Evolutionary conservation across 192 early-diverging fungal genomes (phyloP), one percentile per base, ranked within the genome.

Genomic region (Backusella sp.): DNA sequence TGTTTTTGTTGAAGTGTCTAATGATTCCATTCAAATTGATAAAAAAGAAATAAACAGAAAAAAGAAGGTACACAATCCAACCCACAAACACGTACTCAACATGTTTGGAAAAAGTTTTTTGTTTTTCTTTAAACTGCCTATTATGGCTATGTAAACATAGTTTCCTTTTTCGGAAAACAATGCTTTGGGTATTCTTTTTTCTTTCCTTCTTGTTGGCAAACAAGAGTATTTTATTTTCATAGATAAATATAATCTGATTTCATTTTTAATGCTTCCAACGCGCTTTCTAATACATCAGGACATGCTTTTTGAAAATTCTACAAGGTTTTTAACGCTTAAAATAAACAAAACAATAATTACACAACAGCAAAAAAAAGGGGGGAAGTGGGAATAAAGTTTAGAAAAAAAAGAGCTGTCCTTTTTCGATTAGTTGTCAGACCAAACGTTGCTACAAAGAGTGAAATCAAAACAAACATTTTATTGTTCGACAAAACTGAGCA

Each of bases 391-490:
- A 62, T 62, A 28, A 28, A 62, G 23, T 62, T 62, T 62, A 62
- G 26, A 62, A 62, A 62, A 28, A 28, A 62, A n/a, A 14, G n/a
- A 62, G 12, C 56, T 62, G 21, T 62, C 9, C 26, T 62, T 62
- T 28, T 62, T 28, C 3, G 28, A 9, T 14, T 28, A 62, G 56
- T 62, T 28, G 56, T 62, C 56, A 62, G 56, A 62, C 56, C 56
- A 28, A 62, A 62, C 56, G 12, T 28, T 3, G 26, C 56, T 62
- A 4, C 23, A 62, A 62, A 62, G 23, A 62, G 23, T 62, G 23
- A 62, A 62, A 62, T 62, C 56, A 62, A 62, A 62, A 62, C 23
- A 62, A 62, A 62, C 56, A 62, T 28, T 21, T 59, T 59, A 59
- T 59, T 59, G n/a, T 23, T 23, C 21, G 21, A 49, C 46, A 49